Base-by-base conservation (phyloP, 2,329 filamentous ascomycete species). In the Chaetothyriales sp. region DNA sequence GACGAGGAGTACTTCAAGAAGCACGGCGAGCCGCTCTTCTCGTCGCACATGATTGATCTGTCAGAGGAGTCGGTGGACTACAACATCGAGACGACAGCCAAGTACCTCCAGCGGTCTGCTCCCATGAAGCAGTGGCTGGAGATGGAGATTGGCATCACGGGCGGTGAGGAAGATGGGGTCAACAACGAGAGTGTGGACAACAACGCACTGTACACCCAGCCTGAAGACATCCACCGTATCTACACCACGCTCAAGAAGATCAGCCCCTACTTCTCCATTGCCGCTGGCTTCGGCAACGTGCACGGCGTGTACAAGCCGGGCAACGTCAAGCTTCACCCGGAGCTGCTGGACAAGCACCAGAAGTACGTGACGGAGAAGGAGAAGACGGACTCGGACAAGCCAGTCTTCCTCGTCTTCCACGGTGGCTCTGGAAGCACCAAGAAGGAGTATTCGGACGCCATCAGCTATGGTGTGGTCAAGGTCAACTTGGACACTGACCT, bases 121-220 rank as follows among this genome's bases (percentile, higher is more conserved):
- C 88, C 89, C 63, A 87, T 95, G 86, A 95, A 93, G 79, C 88
- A 95, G 73, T 96, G 87, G 87, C 81, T 98, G 61, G 92, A 98
- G 80, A 98, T 96, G 90, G 83, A 88, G 73, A 87, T 93, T 59
- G 86, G 84, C 67, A 93, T 95, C 73, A 96, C 92, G 55, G 90
- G 89, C 75, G 88, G 89, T 73, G 89, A 95, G 76, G 89, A 95
- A 72, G 89, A 95, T 63, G 90, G 90, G 73, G 89, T 96, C 70
- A 94, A 95, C 84, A 96, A 96, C 77, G 88, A 95, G 74, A 80
- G 83, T 62, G 89, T 95, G 61, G 89, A 95, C 79, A 95, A 95
- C 80, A 84, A 84, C 77, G 85, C 85, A 55, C 82, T 96, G 60
- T 95, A 96, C 82, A 96, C 90, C 46, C 92, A 98, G 74, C 90